A percentile compares a stretch with the other conserved stretches of the same genome.
phyloP scores from a whole-genome alignment of 768 basidiomycete species.

The Auricularia auricula-judae region DNA sequence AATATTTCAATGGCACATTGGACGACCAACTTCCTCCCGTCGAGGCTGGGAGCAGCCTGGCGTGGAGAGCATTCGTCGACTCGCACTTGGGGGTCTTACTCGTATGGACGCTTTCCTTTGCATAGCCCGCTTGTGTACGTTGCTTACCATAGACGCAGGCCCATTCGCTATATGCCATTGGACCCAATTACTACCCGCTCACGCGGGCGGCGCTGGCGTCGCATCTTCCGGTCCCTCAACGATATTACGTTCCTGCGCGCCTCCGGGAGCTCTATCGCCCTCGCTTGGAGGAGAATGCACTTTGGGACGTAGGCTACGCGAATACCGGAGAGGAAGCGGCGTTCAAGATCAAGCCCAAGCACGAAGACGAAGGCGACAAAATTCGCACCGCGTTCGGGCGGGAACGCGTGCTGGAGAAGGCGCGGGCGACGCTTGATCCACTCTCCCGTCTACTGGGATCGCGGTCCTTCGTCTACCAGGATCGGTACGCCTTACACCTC shows the following conservation, averaged over 20 bases:
- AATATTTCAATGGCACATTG: slow-evolving; percentile 41
- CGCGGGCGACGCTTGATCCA: slow-evolving; percentile 43
- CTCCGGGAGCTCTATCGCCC: slow-evolving; percentile 45
- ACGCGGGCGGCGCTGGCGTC: slow-evolving; percentile 44
- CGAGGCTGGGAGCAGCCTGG: slow-evolving; percentile 44
- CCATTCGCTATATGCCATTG: slow-evolving; percentile 49
- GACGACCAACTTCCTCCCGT: slow-evolving; percentile 34
- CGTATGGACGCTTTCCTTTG: slow-evolving; percentile 30
- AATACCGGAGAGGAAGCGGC: slow-evolving; percentile 20
- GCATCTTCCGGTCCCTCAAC: slow-evolving; percentile 53
- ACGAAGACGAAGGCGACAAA: neutral
- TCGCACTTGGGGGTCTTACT: slow-evolving; percentile 58
- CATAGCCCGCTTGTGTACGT: slow-evolving; percentile 1
- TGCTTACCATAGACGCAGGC: slow-evolving; percentile 29
- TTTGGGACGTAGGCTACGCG: slow-evolving; percentile 39
- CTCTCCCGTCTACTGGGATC: slow-evolving; percentile 44
- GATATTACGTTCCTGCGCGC: slow-evolving; percentile 60
- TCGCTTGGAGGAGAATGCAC: slow-evolving; percentile 49
- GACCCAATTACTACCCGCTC: slow-evolving; percentile 50
- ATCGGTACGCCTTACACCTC: slow-evolving; percentile 27
- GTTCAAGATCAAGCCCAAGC: slow-evolving; percentile 22
- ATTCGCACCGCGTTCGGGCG: slow-evolving; percentile 38
- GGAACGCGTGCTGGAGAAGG: slow-evolving; percentile 56
- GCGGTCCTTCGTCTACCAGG: slow-evolving; percentile 39
- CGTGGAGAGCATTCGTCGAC: slow-evolving; percentile 58